Base-by-base conservation (phyloP, 139 green algal species). In the Desmodesmus armatus region DNA sequence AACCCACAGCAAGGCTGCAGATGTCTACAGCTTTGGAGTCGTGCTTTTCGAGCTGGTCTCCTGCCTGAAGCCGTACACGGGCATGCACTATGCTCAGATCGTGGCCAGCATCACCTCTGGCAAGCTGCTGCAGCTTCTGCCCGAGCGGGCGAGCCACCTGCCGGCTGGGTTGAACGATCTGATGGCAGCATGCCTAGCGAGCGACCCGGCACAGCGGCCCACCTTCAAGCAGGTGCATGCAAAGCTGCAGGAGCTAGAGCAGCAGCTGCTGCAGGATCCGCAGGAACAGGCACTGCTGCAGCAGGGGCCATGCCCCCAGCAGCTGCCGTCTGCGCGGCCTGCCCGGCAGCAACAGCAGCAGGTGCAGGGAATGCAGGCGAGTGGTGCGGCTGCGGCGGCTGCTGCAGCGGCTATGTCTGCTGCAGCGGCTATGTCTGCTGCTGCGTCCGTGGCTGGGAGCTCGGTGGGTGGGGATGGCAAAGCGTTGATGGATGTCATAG, bases 41-140 rank as follows among this genome's bases (percentile, higher is more conserved):
- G 70, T 87, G 35, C 81, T 87, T 5, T 87, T 51, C 3, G 81
- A 87, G 71, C 53, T 81, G 51, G 39, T 87, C 23, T 71, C 35
- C 66, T 33, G 80, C 66, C 19, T 3, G 47, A 85, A 85, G 80
- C 66, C 80, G 19, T 85, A 85, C 62, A 44, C 70, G 7, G 80
- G 80, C 67, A 85, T 85, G 80, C 80, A 85, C 41, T 85, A 85
- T 44, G 80, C 80, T 40, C 80, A 85, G 23, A 85, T 85, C 25
- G 80, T 85, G 33, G 55, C 47, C 31, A 78, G 66, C 80, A 85
- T 85, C 7, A 78, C 80, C 13, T 77, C 41, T 40, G 78, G 78
- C 41, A 84, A 84, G 78, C 78, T 76, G 15, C 33, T 84, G 78
- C 62, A 84, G 62, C 43, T 77, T 25, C 62, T 76, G 29, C 62